Base-by-base conservation (phyloP, 1,139 yeast genomes). In the Arxiozyma slooffiae region DNA sequence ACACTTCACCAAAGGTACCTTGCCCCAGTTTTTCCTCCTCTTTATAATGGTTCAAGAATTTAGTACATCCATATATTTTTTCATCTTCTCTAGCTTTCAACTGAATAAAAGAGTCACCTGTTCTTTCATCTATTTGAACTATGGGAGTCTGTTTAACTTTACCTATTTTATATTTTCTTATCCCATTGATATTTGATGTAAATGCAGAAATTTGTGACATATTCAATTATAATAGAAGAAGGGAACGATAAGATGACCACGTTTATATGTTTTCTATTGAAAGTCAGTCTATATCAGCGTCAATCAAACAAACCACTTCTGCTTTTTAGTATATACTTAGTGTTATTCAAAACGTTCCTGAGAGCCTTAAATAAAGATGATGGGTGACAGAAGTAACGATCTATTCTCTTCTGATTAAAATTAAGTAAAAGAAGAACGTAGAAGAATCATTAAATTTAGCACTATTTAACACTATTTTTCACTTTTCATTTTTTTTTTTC, bases 1-100 rank as follows among this genome's bases (percentile, higher is more conserved):
- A 81, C 2, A 88, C 96, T 47, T 85, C 82, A 20, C 87, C 89
- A 67, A 92, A 92, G 0, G 98, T 94, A 8, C 98, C 98, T 67
- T 90, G 95, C 2, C 97, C 96, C 52, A 88, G 75, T 62, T 82
- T 82, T 49, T 81, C 82, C 45, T 80, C 67, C 34, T 81, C 74
- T 46, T 72, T 72, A 61, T 85, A 87, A 53, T 71, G 73, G 1
- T 61, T 58, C 44, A 52, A 51, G 46, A 66, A 66, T 18, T 47
- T 57, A 11, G 69, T 65, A 30, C 66, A 64, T 1, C 69, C 69
- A 47, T 64, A 63, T 3, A 66, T 59, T 43, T 52, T 55, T 41
- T 63, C 67, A 47, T 57, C 57, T 5, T 54, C 52, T 44, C 66
- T 54, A 23, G 58, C 42, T 38, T 56, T 58, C 41, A 66, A 46